Evolutionary conservation across 2,329 filamentous ascomycete species (phyloP).

Genomic region (Ascochyta clinopodiicola): DNA sequence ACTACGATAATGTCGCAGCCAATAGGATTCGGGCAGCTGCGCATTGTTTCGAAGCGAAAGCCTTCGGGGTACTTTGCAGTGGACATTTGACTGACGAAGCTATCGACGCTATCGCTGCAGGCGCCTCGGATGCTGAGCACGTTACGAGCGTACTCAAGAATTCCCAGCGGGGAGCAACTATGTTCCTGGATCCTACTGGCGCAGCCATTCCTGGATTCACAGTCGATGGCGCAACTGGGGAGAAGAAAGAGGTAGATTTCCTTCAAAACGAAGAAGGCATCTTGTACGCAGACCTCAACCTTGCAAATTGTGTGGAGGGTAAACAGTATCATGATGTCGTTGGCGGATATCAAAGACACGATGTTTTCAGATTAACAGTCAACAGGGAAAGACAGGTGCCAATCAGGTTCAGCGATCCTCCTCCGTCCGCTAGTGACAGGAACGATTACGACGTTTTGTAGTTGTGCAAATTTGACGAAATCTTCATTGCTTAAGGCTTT

Average conservation of each 20-base stretch:
- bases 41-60: slow-evolving; percentile 66
- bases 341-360: slow-evolving; percentile 62
- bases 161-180: slow-evolving; percentile 54
- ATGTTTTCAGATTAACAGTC: slow-evolving; percentile 61
- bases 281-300: slow-evolving; percentile 59
- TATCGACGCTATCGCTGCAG: slow-evolving; percentile 44
- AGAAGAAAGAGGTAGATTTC: slow-evolving; percentile 39
- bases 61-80: slow-evolving; percentile 60
- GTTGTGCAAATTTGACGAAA: not conserved
- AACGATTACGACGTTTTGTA: not conserved
- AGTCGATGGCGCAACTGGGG: slow-evolving; percentile 27
- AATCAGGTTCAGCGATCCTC: slow-evolving; percentile 10
- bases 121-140: slow-evolving; percentile 35
- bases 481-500: not conserved
- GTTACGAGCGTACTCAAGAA: slow-evolving; percentile 45
- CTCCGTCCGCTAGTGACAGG: not conserved
- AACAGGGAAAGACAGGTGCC: slow-evolving; percentile 51
- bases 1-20: slow-evolving; percentile 62
- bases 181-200: slow-evolving; percentile 61
- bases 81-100: slow-evolving; percentile 52
- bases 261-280: slow-evolving; percentile 58
- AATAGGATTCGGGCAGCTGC: slow-evolving; percentile 61
- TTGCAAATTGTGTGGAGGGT: slow-evolving; percentile 59
- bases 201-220: slow-evolving; percentile 50
- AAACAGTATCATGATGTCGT: slow-evolving; percentile 66